phyloP scores from a whole-genome alignment of 129 eudicot genomes.

The Sambucus nigra region DNA sequence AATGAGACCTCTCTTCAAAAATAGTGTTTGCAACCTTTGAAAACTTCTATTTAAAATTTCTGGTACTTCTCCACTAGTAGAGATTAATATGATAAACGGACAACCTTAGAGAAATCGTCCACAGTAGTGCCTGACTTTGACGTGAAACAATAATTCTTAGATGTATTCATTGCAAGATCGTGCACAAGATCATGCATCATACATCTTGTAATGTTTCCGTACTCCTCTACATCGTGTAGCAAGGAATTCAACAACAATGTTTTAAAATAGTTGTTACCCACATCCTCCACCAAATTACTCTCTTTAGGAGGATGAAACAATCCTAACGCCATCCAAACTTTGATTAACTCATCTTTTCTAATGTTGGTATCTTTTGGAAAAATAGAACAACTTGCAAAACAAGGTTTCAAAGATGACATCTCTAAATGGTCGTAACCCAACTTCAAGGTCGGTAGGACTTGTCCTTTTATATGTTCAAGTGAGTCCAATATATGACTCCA shows the following conservation, averaged over 20 bases:
- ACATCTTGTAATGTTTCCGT: background rate
- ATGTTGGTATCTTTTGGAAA: too few species aligned
- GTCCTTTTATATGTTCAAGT: too few species aligned
- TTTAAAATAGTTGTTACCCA: slow-evolving; percentile 13
- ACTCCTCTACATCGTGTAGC: slow-evolving; percentile 14
- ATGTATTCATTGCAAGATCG: slow-evolving; percentile 22
- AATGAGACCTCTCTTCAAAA: background rate
- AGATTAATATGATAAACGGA: background rate
- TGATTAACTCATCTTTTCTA: slow-evolving; percentile 6
- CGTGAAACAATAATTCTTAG: background rate
- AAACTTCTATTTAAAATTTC: too few species aligned
- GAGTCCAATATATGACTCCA: background rate
- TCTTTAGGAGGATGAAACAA: too few species aligned
- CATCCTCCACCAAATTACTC: slow-evolving; percentile 9
- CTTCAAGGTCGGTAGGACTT: background rate
- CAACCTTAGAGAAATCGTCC: background rate
- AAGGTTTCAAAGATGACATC: too few species aligned
- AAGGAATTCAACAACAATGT: slow-evolving; percentile 19
- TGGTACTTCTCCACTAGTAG: background rate
- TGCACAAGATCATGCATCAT: slow-evolving; percentile 17
- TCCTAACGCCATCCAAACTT: slow-evolving; percentile 32
- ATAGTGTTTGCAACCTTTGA: too few species aligned
- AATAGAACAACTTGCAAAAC: too few species aligned
- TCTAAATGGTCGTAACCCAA: slow-evolving; percentile 8
- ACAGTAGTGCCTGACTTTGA: too few species aligned